Evolutionary conservation across 2,329 filamentous ascomycete genomes (phyloP), one percentile per base, ranked within the genome.

Genomic region (Botrytis cinerea): DNA sequence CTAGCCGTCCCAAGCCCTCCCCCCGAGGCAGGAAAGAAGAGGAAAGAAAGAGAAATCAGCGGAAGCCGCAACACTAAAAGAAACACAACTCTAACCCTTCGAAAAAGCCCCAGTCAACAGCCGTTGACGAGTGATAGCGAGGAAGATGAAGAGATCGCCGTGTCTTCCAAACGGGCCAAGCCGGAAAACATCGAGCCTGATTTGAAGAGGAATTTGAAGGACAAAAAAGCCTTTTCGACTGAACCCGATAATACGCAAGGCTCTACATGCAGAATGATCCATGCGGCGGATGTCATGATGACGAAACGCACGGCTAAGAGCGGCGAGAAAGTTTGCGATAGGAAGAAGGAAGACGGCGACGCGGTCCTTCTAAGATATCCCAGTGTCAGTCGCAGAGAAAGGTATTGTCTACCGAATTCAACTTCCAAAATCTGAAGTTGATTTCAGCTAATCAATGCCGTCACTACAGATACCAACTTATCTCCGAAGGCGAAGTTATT

Each of bases 301-400:
- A 86, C 35, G 82, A 84, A 71, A 63, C 83, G 85, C 9, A 86
- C 85, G 60, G 88, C 86, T 74, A 84, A 86, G 43, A 85, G 85
- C 1, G 84, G 86, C 20, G 83, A 87, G 74, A 84, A 54, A 16
- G 46, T 40, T 84, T 57, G 83, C 85, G 4, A 82, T 83, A 72
- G 48, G n/a, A 66, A 54, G 67, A 54, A 54, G 66, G 51, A 60
- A 18, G 83, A 85, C 66, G 84, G 89, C 74, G 85, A 90, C 10
- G 84, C 82, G 18, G 88, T 97, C 74, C 85, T 91, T 80, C 84
- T 98, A 77, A 93, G 96, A 81, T 98, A 98, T 82, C 95, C 96
- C 16, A 95, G 93, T 81, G 85, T 87, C 75, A 88, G 89, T 73
- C 86, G 87, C 68, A 87, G 88, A 71, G 93, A 96, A 83, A 89